Evolutionary conservation across 371 early-diverging fungal species (phyloP).

Genomic region (Lichtheimia ramosa): DNA sequence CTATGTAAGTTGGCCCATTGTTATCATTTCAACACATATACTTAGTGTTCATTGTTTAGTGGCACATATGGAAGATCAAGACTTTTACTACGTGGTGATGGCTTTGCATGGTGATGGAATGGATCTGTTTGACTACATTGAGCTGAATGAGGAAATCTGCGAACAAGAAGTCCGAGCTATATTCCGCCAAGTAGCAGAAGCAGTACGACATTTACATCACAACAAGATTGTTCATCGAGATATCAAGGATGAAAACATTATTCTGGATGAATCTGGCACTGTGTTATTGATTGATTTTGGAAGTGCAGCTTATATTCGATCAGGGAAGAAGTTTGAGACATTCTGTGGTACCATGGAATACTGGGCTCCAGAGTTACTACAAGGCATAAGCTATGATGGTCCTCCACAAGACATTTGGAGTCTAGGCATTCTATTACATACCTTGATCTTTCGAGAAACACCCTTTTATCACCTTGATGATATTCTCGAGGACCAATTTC

Average conservation of each 20-base stretch:
- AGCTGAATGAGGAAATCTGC: slow-evolving; percentile 54
- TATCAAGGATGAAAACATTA: slow-evolving; percentile 78
- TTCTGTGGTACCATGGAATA: slow-evolving; percentile 78
- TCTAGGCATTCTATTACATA: slow-evolving; percentile 78
- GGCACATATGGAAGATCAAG: slow-evolving; percentile 63
- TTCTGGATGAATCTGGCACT: slow-evolving; percentile 60
- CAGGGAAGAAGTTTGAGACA: slow-evolving; percentile 65
- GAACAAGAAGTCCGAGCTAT: slow-evolving; percentile 62
- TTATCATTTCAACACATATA: background rate
- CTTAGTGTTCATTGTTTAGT: slow-evolving; percentile 23
- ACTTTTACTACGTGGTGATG: slow-evolving; percentile 70
- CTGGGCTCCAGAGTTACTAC: slow-evolving; percentile 73
- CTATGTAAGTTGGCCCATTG: slow-evolving; percentile 32
- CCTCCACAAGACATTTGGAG: slow-evolving; percentile 87
- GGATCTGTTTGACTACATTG: slow-evolving; percentile 80
- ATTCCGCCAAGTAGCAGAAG: slow-evolving; percentile 64
- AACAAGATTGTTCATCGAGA: slow-evolving; percentile 77
- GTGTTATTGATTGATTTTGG: slow-evolving; percentile 79
- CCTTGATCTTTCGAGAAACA: slow-evolving; percentile 75
- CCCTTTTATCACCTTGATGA: slow-evolving; percentile 83
- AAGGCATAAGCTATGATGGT: slow-evolving; percentile 70
- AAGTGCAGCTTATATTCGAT: slow-evolving; percentile 63
- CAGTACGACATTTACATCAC: slow-evolving; percentile 69
- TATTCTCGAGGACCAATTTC: slow-evolving; percentile 62
- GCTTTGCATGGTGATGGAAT: slow-evolving; percentile 62